phyloP scores from a whole-genome alignment of 768 basidiomycete species.

The Glaciozyma martinii region DNA sequence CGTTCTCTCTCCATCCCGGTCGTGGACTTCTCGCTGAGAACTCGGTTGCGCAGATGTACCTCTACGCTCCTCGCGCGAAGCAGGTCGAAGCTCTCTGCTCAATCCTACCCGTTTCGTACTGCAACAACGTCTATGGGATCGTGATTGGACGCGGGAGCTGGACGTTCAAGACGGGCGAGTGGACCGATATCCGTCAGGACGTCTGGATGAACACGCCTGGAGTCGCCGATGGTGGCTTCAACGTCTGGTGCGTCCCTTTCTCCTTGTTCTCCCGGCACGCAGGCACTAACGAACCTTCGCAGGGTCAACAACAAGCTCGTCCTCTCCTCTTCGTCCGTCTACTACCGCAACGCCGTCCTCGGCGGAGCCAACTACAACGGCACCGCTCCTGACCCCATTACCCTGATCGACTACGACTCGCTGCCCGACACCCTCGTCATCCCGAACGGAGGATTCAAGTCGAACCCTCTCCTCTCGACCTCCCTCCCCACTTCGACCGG shows the following conservation, averaged over 20 bases:
- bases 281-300: too few relatives aligned
- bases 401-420: slow-evolving; percentile 27
- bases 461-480: not conserved
- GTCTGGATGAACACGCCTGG: slow-evolving; percentile 66
- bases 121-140: slow-evolving; percentile 34
- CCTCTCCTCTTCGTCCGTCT: slow-evolving; percentile 26
- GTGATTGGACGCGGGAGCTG: slow-evolving; percentile 63
- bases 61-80: slow-evolving; percentile 33
- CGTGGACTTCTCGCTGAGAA: not conserved
- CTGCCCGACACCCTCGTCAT: slow-evolving; percentile 20
- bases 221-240: slow-evolving; percentile 51
- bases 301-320: slow-evolving; percentile 34
- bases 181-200: slow-evolving; percentile 62
- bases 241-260: slow-evolving; percentile 17
- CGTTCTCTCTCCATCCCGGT: not conserved
- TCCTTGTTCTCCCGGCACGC: too few relatives aligned
- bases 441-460: slow-evolving; percentile 28
- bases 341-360: slow-evolving; percentile 31
- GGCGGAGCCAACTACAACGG: not conserved
- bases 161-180: slow-evolving; percentile 54
- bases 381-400: not conserved
- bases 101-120: slow-evolving; percentile 28
- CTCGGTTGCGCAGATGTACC: slow-evolving; percentile 28
- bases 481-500: not conserved
- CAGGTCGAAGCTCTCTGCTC: slow-evolving; percentile 32